Evolutionary conservation across 768 basidiomycete species (phyloP).

Genomic region (Coprinopsis marcescibilis): DNA sequence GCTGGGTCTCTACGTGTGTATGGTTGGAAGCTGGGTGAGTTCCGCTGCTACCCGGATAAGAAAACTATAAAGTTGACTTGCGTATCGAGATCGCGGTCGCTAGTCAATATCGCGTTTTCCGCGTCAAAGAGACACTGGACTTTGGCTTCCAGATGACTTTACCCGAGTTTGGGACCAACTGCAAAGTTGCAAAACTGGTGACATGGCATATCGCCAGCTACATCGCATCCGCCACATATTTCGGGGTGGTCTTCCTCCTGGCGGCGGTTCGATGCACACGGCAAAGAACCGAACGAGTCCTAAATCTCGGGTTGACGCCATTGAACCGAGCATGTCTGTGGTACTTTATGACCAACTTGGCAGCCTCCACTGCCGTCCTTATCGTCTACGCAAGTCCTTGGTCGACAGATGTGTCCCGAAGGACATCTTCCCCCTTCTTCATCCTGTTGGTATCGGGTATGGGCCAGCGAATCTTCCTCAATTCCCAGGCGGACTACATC

Average conservation of each 20-base stretch:
- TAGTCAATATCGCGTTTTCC: background rate
- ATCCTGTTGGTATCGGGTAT: conserved; percentile 6
- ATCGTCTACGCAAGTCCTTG: conserved; percentile 1
- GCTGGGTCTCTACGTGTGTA: background rate
- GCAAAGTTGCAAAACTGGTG: background rate
- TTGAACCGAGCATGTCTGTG: conserved; percentile 8
- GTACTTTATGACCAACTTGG: conserved; percentile 6
- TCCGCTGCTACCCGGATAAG: background rate
- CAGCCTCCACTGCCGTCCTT: background rate
- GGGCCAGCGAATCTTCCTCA: conserved; percentile 8
- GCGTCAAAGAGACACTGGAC: background rate
- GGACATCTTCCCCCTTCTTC: conserved; percentile 6
- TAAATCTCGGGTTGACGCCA: conserved; percentile 8
- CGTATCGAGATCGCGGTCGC: conserved; percentile 5
- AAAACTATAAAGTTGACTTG: background rate
- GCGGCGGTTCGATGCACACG: background rate
- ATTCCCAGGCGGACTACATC: conserved; percentile 5
- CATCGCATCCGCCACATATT: conserved; percentile 3
- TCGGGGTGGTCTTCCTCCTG: conserved; percentile 5
- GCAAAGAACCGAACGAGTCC: conserved; percentile 5
- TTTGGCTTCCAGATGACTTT: background rate
- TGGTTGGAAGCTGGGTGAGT: conserved; percentile 8
- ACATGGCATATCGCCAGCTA: conserved; percentile 7
- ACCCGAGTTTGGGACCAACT: conserved; percentile 7
- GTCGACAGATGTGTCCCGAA: background rate